Evolutionary conservation across 305 asterid genomes (phyloP).

Genomic region (Solanum hybrid): DNA sequence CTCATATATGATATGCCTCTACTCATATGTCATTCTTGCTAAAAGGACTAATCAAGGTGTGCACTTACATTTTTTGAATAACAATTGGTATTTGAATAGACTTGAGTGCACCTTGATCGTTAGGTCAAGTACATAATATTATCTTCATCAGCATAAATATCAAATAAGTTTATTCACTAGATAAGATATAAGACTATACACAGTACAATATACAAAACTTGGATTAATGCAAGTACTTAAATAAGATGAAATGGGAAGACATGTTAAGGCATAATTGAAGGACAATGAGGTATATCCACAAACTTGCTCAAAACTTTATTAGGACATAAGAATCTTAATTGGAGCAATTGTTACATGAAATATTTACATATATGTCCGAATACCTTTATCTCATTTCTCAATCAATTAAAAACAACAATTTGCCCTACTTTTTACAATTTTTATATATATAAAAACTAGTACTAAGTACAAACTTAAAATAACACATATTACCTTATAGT

Average conservation of each 20-base stretch:
- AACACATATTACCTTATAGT: not conserved
- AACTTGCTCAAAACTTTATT: not conserved
- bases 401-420: not conserved
- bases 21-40: not conserved
- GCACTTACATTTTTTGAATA: not conserved
- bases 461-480: not conserved
- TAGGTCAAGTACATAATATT: not conserved
- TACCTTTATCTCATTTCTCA: not conserved
- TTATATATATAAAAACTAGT: not conserved
- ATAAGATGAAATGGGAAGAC: not conserved
- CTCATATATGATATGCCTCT: not conserved
- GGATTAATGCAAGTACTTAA: not conserved
- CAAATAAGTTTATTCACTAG: not conserved
- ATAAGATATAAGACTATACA: not conserved
- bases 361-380: not conserved
- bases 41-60: not conserved
- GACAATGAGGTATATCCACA: not conserved
- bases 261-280: not conserved
- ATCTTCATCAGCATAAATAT: not conserved
- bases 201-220: not conserved
- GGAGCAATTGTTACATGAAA: not conserved
- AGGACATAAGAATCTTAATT: not conserved
- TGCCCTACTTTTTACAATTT: not conserved
- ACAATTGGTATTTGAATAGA: not conserved
- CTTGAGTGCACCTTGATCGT: not conserved